Conservation (phyloP, 768 basidiomycete genomes). For the Phanerochaete sordida region DNA sequence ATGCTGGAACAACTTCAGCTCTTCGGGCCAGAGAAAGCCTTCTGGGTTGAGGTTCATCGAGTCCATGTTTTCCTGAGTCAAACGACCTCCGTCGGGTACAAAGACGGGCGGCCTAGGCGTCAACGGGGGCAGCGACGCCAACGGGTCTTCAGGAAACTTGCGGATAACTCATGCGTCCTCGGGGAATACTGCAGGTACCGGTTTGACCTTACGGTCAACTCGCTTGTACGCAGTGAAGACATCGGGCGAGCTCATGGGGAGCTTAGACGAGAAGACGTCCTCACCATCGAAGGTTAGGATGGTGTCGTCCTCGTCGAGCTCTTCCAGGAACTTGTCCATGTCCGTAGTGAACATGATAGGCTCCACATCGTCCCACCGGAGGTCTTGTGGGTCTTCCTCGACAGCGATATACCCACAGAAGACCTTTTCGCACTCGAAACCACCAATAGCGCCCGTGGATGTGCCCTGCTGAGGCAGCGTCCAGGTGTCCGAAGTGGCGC, state of each 20-base stretch:
- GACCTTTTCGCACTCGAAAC: too few relatives aligned
- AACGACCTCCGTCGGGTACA: conserved; percentile 9
- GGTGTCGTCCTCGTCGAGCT: background rate
- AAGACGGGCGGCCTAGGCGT: conserved; percentile 31
- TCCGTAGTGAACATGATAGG: background rate
- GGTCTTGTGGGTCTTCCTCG: too few relatives aligned
- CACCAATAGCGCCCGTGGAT: too few relatives aligned
- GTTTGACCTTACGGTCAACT: conserved; percentile 6
- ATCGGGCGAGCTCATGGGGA: background rate
- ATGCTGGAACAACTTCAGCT: conserved; percentile 23
- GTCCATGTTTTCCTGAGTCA: conserved; percentile 22
- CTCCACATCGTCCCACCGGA: too few relatives aligned
- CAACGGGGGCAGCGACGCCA: conserved; percentile 26
- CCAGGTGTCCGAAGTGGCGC: too few relatives aligned
- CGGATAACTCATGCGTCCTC: conserved; percentile 29
- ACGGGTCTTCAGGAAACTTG: conserved; percentile 32
- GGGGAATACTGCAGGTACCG: conserved; percentile 18
- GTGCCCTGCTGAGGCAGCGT: too few relatives aligned
- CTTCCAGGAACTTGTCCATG: background rate
- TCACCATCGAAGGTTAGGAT: background rate
- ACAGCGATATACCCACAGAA: too few relatives aligned
- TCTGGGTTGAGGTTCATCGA: conserved; percentile 24
- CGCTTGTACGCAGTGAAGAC: conserved; percentile 7
- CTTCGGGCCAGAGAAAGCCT: conserved; percentile 26
- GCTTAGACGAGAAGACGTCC: background rate